Evolutionary conservation across 164 flowering plant genomes (phyloP).

Genomic region (Piper longum): DNA sequence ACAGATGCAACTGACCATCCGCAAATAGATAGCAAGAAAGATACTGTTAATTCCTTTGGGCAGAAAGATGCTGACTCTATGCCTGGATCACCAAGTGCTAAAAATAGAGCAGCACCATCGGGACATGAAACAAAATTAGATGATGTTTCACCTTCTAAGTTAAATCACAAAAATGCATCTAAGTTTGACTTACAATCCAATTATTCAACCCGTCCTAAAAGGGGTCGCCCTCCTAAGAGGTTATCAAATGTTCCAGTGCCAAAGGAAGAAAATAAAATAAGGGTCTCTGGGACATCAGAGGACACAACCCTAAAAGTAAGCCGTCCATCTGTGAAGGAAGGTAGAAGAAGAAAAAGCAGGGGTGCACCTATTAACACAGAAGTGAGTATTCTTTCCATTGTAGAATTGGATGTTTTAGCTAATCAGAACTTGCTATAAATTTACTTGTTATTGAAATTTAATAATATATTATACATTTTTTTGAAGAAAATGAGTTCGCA

Average conservation of each 20-base stretch:
- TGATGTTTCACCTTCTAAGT: constrained; percentile 15
- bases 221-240: constrained; percentile 16
- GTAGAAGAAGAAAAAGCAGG: constrained; percentile 14
- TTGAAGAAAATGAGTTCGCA: constrained; percentile 20
- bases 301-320: background rate
- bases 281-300: constrained; percentile 14
- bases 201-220: constrained; percentile 20
- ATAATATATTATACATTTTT: background rate
- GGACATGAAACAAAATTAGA: constrained; percentile 19
- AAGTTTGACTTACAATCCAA: constrained; percentile 15
- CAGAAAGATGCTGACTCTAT: constrained; percentile 23
- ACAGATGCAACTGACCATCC: constrained; percentile 24
- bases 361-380: constrained; percentile 20
- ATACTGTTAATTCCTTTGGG: constrained; percentile 17
- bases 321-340: constrained; percentile 10
- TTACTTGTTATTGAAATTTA: no score
- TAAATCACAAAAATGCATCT: constrained; percentile 14
- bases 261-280: constrained; percentile 15
- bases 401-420: background rate
- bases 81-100: constrained; percentile 17
- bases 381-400: background rate
- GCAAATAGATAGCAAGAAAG: constrained; percentile 17
- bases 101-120: constrained; percentile 18
- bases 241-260: constrained; percentile 15
- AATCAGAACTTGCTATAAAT: background rate